Percentiles rank a stretch among this genome's conserved stretches.
These are phyloP conservation scores for Cornus controversa DNA, from an alignment of 148 eudicot species.

Conservation along the genomic window DNA sequence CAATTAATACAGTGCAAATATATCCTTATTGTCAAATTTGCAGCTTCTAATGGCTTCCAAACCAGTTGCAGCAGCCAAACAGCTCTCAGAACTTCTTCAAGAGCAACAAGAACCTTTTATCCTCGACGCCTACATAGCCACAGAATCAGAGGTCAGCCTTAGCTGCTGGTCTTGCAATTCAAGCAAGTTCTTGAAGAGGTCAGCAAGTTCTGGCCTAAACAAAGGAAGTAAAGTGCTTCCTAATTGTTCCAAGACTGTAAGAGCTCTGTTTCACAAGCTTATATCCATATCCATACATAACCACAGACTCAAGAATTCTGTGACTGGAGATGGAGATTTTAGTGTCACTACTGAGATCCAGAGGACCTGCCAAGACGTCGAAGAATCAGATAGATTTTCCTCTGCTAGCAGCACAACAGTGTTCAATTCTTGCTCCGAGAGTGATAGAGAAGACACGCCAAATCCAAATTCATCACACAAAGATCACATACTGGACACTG, in stretches of 20 bases:
- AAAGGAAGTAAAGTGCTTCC: constrained; percentile 16
- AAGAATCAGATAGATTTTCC: constrained; percentile 22
- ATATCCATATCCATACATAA: constrained; percentile 12
- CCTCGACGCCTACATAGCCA: constrained; percentile 39
- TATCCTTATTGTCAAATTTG: not conserved
- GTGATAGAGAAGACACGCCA: constrained; percentile 27
- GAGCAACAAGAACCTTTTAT: constrained; percentile 74
- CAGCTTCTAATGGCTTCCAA: constrained; percentile 34
- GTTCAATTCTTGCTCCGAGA: constrained; percentile 38
- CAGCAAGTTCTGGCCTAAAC: constrained; percentile 13
- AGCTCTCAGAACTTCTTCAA: constrained; percentile 50
- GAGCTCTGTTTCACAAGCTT: constrained; percentile 27
- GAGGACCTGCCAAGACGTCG: constrained; percentile 2
- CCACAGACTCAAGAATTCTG: constrained; percentile 18
- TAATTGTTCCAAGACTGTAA: constrained; percentile 39
- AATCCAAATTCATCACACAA: constrained; percentile 2
- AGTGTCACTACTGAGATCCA: not conserved
- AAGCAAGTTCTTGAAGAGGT: constrained; percentile 20
- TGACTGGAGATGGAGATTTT: not conserved
- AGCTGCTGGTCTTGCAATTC: constrained; percentile 23
- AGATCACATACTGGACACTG: not conserved
- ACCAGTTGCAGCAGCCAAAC: constrained; percentile 22
- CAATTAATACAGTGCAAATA: not conserved
- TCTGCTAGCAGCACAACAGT: constrained; percentile 29
- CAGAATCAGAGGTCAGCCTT: constrained; percentile 11